phyloP scores from a whole-genome alignment of 176 grass and related monocot genomes.

The Aegilops tauschii region DNA sequence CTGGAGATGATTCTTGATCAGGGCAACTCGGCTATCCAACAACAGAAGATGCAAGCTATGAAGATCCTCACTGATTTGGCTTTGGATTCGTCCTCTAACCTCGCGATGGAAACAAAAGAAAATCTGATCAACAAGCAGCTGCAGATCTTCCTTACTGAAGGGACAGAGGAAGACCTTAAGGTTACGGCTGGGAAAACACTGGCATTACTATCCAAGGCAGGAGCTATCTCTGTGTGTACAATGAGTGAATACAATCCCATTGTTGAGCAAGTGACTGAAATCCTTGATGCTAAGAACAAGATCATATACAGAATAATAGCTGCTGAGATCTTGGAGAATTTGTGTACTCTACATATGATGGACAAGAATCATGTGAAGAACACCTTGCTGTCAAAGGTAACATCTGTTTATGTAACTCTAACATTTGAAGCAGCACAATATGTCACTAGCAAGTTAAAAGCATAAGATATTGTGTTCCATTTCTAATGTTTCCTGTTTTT shows the following conservation, averaged over 20 bases:
- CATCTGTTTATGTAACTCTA: background rate
- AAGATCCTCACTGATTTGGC: constrained; percentile 12
- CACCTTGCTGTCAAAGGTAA: constrained; percentile 1
- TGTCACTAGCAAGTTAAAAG: background rate
- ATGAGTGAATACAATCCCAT: background rate
- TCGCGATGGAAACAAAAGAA: too few relatives aligned
- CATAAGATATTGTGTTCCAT: too few relatives aligned
- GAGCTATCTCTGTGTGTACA: too few relatives aligned
- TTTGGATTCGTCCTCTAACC: too few relatives aligned
- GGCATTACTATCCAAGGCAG: background rate
- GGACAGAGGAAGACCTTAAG: too few relatives aligned
- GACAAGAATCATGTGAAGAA: background rate
- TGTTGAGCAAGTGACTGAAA: background rate
- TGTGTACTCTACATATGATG: background rate
- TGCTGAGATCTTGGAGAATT: background rate
- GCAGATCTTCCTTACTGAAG: too few relatives aligned
- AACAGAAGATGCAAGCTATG: background rate
- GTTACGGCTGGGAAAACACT: background rate
- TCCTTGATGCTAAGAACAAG: background rate
- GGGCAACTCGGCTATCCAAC: too few relatives aligned
- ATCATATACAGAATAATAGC: background rate
- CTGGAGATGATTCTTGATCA: background rate
- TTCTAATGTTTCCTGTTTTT: too few relatives aligned
- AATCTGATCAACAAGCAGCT: too few relatives aligned
- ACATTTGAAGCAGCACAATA: background rate